phyloP scores from a whole-genome alignment of 1,139 yeast genomes.

The Sugiyamaella xylanicola region DNA sequence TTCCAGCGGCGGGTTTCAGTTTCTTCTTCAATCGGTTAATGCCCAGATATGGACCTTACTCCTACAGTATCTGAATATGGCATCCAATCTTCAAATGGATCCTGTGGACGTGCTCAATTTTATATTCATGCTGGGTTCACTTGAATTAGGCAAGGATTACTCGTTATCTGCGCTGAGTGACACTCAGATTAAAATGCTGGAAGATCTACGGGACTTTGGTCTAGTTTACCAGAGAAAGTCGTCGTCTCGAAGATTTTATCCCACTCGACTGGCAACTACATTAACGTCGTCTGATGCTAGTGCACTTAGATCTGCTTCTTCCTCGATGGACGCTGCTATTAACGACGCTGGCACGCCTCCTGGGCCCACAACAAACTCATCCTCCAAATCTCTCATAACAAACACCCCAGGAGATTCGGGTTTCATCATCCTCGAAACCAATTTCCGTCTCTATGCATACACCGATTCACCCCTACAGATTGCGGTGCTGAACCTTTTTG shows the following conservation, averaged over 20 bases:
- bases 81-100: constrained; percentile 86
- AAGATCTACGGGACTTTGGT: constrained; percentile 90
- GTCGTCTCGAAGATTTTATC: constrained; percentile 70
- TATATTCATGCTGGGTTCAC: constrained; percentile 87
- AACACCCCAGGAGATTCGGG: constrained; percentile 38
- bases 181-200: constrained; percentile 84
- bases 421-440: constrained; percentile 86
- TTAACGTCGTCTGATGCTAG: constrained; percentile 70
- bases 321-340: constrained; percentile 38
- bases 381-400: constrained; percentile 30
- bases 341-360: constrained; percentile 32
- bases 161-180: constrained; percentile 68
- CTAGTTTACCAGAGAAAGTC: constrained; percentile 76
- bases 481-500: constrained; percentile 86
- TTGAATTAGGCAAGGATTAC: constrained; percentile 88
- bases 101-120: constrained; percentile 95
- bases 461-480: constrained; percentile 95
- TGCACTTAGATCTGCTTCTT: constrained; percentile 38
- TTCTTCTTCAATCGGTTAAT: constrained; percentile 84
- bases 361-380: constrained; percentile 12
- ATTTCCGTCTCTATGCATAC: constrained; percentile 89
- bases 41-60: constrained; percentile 94
- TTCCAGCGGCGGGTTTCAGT: constrained; percentile 92
- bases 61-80: constrained; percentile 80
- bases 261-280: constrained; percentile 88